Conservation (phyloP, 2,329 filamentous ascomycete species). For the Cordyceps tenuipes region DNA sequence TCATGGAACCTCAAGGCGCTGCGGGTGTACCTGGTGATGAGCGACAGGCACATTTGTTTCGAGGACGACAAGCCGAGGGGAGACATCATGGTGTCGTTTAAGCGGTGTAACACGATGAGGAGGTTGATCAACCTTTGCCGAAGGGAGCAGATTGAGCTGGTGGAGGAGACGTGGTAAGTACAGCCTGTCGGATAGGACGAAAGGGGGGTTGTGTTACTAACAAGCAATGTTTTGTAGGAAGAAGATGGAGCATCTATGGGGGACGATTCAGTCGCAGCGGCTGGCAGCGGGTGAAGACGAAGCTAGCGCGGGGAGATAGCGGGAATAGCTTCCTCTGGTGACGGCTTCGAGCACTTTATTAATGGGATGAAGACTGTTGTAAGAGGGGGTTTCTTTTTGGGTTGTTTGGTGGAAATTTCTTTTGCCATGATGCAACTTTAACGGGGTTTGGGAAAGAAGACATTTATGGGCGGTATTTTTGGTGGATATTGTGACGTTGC, state of each 20-base stretch:
- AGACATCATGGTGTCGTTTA: conserved; percentile 43
- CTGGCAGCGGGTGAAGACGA: conserved; percentile 21
- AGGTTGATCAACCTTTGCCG: conserved; percentile 42
- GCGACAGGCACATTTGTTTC: conserved; percentile 20
- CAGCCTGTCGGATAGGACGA: not conserved
- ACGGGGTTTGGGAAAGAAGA: no score
- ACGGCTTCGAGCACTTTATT: no score
- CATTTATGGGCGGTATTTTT: not conserved
- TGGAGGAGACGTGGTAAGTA: conserved; percentile 34
- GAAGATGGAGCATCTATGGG: conserved; percentile 30
- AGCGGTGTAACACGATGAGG: conserved; percentile 42
- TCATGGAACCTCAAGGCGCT: conserved; percentile 34
- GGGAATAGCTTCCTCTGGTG: conserved; percentile 17
- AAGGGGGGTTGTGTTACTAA: not conserved
- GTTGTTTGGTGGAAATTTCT: not conserved
- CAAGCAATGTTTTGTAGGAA: conserved; percentile 18
- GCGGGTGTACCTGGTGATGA: conserved; percentile 35
- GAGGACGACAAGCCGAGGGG: conserved; percentile 31
- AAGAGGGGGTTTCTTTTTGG: not conserved
- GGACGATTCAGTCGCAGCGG: conserved; percentile 25
- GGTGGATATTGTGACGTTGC: not conserved
- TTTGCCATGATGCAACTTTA: no score
- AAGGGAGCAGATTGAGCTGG: conserved; percentile 33
- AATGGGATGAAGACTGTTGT: no score
- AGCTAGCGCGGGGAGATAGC: conserved; percentile 17